Conservation (phyloP, 2,329 filamentous ascomycete genomes). For the Aspergillus sp. region DNA sequence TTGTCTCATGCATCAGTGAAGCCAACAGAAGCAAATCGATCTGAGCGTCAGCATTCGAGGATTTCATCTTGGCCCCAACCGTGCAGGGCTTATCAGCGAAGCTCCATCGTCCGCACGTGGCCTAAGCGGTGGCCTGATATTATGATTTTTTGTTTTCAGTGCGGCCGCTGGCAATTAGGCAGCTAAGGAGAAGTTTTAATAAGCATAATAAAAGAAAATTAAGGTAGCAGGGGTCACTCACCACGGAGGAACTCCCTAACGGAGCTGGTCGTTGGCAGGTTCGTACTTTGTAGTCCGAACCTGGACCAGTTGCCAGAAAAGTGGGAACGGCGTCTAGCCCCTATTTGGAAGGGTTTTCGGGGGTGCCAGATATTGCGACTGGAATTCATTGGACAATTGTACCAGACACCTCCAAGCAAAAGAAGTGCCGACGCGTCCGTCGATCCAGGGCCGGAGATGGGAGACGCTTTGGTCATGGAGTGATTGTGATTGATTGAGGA, state of each 20-base stretch:
- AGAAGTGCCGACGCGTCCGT: neutral
- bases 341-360: neutral
- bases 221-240: neutral
- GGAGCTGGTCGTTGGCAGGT: neutral
- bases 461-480: neutral
- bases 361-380: neutral
- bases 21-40: neutral
- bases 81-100: constrained; percentile 1
- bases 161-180: neutral
- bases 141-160: neutral
- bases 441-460: neutral
- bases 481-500: neutral
- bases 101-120: neutral
- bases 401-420: neutral
- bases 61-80: neutral
- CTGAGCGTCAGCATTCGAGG: neutral
- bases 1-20: neutral
- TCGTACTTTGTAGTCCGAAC: no score
- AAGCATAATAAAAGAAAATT: neutral
- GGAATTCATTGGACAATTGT: neutral
- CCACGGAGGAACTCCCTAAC: constrained; percentile 3
- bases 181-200: neutral
- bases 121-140: neutral
- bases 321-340: neutral
- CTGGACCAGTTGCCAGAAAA: no score